Evolutionary conservation across 495 filamentous ascomycete species (phyloP).

Genomic region (Podospora bellae-mahoneyi): DNA sequence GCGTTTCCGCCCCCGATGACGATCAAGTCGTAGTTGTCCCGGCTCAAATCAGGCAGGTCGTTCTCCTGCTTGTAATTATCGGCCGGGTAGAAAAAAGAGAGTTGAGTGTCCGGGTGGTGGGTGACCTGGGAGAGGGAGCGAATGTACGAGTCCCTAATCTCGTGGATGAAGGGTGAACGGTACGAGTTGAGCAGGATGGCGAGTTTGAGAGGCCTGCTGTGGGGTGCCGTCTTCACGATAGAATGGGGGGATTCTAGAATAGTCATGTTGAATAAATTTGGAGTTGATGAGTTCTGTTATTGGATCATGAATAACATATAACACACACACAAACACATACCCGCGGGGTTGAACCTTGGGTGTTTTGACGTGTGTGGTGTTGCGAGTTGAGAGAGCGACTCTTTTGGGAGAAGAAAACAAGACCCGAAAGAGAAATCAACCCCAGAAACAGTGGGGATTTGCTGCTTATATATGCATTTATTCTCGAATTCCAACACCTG

Average conservation of each 20-base stretch:
- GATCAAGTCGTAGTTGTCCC: constrained; percentile 43
- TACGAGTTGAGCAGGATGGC: constrained; percentile 48
- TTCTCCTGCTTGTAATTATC: constrained; percentile 24
- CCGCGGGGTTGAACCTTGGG: constrained; percentile 6
- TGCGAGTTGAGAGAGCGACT: not conserved
- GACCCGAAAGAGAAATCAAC: not conserved
- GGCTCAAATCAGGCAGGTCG: constrained; percentile 37
- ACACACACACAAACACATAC: not conserved
- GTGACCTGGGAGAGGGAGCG: constrained; percentile 36
- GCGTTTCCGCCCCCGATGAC: constrained; percentile 47
- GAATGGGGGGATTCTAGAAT: not conserved
- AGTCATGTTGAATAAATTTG: constrained; percentile 6
- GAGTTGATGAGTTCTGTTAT: not conserved
- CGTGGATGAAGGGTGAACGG: constrained; percentile 37
- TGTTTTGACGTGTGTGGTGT: not conserved
- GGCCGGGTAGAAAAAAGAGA: constrained; percentile 44
- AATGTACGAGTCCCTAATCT: constrained; percentile 41
- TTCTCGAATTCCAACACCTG: not conserved
- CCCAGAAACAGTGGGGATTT: not conserved
- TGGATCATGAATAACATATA: not conserved
- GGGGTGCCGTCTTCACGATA: not conserved
- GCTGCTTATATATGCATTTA: constrained; percentile 1
- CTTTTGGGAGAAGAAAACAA: not conserved
- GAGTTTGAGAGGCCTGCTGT: constrained; percentile 23
- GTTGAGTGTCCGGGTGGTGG: constrained; percentile 19